Evolutionary conservation across 441 rosid species (phyloP).

Genomic region (Mallotus repandus): DNA sequence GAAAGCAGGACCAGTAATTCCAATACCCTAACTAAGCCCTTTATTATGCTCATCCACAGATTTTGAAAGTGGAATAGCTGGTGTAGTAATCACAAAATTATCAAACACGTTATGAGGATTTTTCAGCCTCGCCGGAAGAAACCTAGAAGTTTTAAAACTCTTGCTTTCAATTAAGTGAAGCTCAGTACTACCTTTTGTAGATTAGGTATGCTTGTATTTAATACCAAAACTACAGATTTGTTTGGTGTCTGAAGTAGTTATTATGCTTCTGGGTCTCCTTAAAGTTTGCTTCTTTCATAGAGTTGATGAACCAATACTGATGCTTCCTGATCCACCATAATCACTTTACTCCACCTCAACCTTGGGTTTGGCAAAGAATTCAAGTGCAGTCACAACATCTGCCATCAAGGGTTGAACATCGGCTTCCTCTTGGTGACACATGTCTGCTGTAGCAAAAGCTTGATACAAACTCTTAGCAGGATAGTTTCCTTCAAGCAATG

Average conservation of each 20-base stretch:
- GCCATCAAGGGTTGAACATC: slow-evolving; percentile 68
- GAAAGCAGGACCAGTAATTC: slow-evolving; percentile 76
- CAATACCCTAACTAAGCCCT: slow-evolving; percentile 60
- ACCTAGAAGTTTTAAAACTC: slow-evolving; percentile 69
- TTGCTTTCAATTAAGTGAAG: slow-evolving; percentile 65
- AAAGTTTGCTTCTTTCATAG: slow-evolving; percentile 14
- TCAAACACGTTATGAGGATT: slow-evolving; percentile 73
- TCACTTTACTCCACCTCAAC: slow-evolving; percentile 11
- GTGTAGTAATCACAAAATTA: slow-evolving; percentile 43
- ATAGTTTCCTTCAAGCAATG: slow-evolving; percentile 56
- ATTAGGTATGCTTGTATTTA: slow-evolving; percentile 8
- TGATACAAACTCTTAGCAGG: slow-evolving; percentile 70
- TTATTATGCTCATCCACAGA: slow-evolving; percentile 37
- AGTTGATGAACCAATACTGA: slow-evolving; percentile 3
- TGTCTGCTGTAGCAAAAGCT: slow-evolving; percentile 85
- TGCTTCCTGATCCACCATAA: slow-evolving; percentile 1
- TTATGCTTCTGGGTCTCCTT: slow-evolving; percentile 10
- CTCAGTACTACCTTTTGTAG: slow-evolving; percentile 95
- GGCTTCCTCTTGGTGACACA: slow-evolving; percentile 92
- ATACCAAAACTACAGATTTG: not conserved
- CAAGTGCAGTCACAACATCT: slow-evolving; percentile 79
- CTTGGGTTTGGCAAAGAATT: slow-evolving; percentile 43
- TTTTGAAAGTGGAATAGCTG: slow-evolving; percentile 37
- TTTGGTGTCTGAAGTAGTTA: not conserved
- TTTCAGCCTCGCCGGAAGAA: slow-evolving; percentile 50